Evolutionary conservation across 2,329 filamentous ascomycete species (phyloP), one percentile per base, ranked within the genome.

Genomic region (Epichloe uncinata): DNA sequence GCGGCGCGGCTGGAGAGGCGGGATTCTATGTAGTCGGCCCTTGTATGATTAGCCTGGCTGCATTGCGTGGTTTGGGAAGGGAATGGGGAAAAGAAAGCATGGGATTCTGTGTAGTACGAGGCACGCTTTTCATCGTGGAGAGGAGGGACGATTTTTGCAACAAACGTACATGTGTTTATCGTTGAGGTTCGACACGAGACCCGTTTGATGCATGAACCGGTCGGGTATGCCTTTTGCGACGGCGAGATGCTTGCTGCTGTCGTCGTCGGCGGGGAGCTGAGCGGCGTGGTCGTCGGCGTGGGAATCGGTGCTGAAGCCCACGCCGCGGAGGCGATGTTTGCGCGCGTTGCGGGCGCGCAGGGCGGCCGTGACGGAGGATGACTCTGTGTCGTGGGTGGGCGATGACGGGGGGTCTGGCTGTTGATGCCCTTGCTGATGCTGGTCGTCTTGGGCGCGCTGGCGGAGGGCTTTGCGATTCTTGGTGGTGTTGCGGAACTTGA

Each of bases 1-100:
- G 62, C 63, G 54, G 64, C 61, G 61, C 75, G 73, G 62, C 77
- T 84, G 76, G 84, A 82, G 66, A 89, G 71, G 67, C 84, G 81
- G 58, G 84, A 82, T 73, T 89, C 85, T 88, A 90, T 82, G 69
- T 86, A 90, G 70, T 83, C 80, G 75, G 80, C 84, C 84, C 85
- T 89, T 80, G 72, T 74, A 76, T 72, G 70, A 79, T 89, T 79
- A 89, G 85, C 55, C 42, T 38, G 48, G 50, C 53, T 49, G 49
- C 36, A 33, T 13, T 12, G 26, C 8, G 36, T 36, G 22, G 45
- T 50, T 6, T 36, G 9, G 35, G 35, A 12, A 12, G 35, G 15
- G 13, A 36, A n/a, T n/a, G n/a, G n/a, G n/a, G n/a, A n/a, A n/a
- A n/a, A n/a, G n/a, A n/a, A n/a, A n/a, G n/a, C n/a, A n/a, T n/a